Base-by-base conservation (phyloP, 139 green algal species). In the Bryopsis sp. region DNA sequence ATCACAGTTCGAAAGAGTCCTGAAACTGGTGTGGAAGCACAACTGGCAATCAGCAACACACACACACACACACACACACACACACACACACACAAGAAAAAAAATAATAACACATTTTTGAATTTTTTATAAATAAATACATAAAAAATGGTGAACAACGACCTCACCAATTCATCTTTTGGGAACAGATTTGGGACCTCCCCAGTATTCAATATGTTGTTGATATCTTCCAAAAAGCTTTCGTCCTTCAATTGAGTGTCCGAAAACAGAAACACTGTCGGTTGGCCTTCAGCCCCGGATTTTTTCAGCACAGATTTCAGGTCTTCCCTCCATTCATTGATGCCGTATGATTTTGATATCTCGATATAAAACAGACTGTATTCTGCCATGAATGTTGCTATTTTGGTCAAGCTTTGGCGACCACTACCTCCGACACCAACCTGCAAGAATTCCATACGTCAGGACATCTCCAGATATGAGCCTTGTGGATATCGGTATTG, bases 151-250 rank as follows among this genome's bases (percentile, higher is more conserved):
- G n/a, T n/a, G n/a, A n/a, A n/a, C n/a, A n/a, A n/a, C n/a, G n/a
- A 54, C 19, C 43, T 19, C 43, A 71, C 64, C 50, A 70, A 80
- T 76, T 93, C 84, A 50, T 93, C 86, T 48, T 86, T 77, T 0
- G 80, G 68, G 74, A 93, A 90, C 50, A 93, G 70, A 72, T 88
- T 88, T 60, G 86, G 81, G 3, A 90, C 81, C 72, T 86, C 78
- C 1, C 74, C 74, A 22, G 67, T 65, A 47, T 78, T 81, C 0
- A 84, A 70, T 0, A 81, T 72, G 39, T 77, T 73, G 61, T 77
- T 79, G 58, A 81, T 73, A 64, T 79, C 72, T 68, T 84, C 78
- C 47, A 84, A 57, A 28, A 84, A 81, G 7, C 47, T 48, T 48
- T 84, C 78, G 0, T 69, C 24, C 48, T 76, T 73, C 43, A 84